Conservation (phyloP, 192 early-diverging fungal species). For the Mortierella claussenii region DNA sequence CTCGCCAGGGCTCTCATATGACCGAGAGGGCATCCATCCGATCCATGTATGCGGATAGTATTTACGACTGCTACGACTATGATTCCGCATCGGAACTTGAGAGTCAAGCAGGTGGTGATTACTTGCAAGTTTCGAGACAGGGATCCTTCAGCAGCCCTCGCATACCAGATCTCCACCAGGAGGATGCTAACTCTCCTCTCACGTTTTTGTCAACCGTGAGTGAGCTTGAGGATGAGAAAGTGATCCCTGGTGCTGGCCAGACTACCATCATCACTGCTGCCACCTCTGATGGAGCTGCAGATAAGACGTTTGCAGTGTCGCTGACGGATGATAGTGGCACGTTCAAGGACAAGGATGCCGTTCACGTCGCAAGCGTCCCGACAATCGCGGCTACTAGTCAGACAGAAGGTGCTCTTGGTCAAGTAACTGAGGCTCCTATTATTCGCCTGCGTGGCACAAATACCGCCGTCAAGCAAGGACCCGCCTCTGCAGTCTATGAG, state of each 20-base stretch:
- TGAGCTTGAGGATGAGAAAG: too few species aligned
- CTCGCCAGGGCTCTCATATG: conserved; percentile 32
- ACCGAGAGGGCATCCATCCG: conserved; percentile 38
- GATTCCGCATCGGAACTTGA: conserved; percentile 44
- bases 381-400: not conserved
- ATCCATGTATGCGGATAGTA: conserved; percentile 48
- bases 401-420: not conserved
- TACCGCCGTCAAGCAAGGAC: not conserved
- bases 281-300: not conserved
- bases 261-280: not conserved
- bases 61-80: conserved; percentile 52
- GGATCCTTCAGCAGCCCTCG: conserved; percentile 10
- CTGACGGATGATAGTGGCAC: not conserved
- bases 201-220: too few species aligned
- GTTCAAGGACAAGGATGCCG: not conserved
- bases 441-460: conserved; percentile 4
- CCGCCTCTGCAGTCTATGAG: not conserved
- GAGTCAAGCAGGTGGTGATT: conserved; percentile 7
- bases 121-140: not conserved
- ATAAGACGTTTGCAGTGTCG: not conserved
- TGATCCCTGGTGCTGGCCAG: too few species aligned
- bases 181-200: too few species aligned
- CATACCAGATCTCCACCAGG: not conserved
- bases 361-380: not conserved
- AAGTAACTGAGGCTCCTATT: conserved; percentile 5